These are phyloP conservation scores for Eucalyptus cloeziana DNA, from an alignment of 345 rosid genomes.

Conservation along the genomic window DNA sequence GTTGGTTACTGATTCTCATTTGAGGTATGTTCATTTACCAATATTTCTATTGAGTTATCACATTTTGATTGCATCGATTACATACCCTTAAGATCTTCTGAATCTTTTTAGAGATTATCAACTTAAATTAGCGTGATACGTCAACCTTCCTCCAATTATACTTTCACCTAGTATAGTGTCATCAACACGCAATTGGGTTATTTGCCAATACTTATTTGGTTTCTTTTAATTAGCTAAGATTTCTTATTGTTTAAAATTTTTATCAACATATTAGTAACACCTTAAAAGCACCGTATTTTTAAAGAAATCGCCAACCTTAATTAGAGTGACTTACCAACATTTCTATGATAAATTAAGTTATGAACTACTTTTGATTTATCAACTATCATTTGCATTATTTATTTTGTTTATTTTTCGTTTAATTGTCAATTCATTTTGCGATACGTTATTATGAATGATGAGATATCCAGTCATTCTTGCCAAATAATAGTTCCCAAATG, in stretches of 20 bases:
- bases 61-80: background rate
- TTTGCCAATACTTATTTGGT: background rate
- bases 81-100: background rate
- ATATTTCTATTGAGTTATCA: background rate
- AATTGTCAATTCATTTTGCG: background rate
- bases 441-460: background rate
- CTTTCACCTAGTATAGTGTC: background rate
- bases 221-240: background rate
- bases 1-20: background rate
- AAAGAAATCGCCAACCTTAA: background rate
- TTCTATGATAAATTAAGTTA: background rate
- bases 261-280: background rate
- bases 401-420: background rate
- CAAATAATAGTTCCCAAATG: background rate
- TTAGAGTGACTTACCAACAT: background rate
- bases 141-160: background rate
- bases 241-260: background rate
- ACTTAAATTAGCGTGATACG: background rate
- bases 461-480: background rate
- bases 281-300: background rate
- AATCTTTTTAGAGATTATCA: background rate
- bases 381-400: background rate
- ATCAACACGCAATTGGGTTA: background rate
- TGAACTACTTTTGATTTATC: background rate
- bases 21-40: background rate